These are phyloP conservation scores for Xylariomycetidae sp. DNA, from an alignment of 2,329 filamentous ascomycete genomes.

Conservation along the genomic window DNA sequence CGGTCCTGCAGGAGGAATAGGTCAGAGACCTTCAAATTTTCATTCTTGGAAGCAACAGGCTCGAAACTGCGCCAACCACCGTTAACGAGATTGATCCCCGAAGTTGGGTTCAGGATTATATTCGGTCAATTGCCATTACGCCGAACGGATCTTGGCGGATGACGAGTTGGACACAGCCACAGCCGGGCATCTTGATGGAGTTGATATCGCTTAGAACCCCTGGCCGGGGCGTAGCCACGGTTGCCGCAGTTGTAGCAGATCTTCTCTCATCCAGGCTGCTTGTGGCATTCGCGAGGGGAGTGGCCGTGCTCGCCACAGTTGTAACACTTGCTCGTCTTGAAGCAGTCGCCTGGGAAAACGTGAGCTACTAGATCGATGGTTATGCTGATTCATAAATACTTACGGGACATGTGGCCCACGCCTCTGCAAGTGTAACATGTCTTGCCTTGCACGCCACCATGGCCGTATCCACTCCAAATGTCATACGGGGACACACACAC, in stretches of 20 bases:
- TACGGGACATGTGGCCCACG: constrained; percentile 90
- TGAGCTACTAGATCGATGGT: constrained; percentile 6
- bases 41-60: no score
- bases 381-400: constrained; percentile 24
- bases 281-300: constrained; percentile 91
- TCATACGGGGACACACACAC: no score
- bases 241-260: constrained; percentile 96
- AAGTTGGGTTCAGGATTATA: no score
- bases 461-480: constrained; percentile 34
- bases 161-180: no score
- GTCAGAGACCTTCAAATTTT: no score
- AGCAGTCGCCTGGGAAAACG: constrained; percentile 64
- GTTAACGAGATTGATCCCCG: no score
- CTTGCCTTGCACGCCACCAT: constrained; percentile 51
- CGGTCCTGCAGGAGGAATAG: no score
- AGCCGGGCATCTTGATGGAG: no score
- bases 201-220: no score
- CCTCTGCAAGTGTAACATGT: constrained; percentile 99
- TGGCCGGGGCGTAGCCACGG: constrained; percentile 85
- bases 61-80: no score
- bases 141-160: no score
- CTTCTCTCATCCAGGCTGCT: constrained; percentile 84
- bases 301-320: constrained; percentile 95
- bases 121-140: no score
- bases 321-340: constrained; percentile 99